phyloP scores from a whole-genome alignment of 139 green algal genomes.

The Chara braunii region DNA sequence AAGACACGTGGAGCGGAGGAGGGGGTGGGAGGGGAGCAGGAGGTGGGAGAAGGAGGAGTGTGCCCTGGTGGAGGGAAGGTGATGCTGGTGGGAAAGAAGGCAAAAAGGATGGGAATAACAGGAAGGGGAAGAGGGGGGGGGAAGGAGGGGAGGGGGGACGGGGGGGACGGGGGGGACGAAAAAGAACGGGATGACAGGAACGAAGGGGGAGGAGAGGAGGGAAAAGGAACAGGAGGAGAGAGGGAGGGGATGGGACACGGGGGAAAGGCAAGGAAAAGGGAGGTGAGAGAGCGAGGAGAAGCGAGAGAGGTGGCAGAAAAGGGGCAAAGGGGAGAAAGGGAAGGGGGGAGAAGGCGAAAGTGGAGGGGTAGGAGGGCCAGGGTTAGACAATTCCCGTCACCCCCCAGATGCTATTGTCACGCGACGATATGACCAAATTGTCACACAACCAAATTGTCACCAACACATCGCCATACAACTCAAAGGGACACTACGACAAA shows the following conservation, averaged over 20 bases:
- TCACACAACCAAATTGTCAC: no score
- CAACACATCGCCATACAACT: no score
- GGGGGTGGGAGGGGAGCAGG: not conserved
- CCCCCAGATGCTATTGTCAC: no score
- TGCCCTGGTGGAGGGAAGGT: not conserved
- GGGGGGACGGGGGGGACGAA: not conserved
- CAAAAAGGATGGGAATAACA: no score
- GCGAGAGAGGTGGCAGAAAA: not conserved
- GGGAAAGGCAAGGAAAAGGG: not conserved
- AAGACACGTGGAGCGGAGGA: not conserved
- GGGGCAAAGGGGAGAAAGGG: not conserved
- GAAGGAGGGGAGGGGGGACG: not conserved
- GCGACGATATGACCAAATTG: no score
- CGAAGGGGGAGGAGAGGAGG: no score
- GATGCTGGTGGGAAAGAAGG: not conserved
- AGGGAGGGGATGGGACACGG: not conserved
- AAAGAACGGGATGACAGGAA: not conserved
- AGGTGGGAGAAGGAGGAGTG: not conserved
- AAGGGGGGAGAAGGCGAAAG: constrained; percentile 1
- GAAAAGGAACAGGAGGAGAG: no score
- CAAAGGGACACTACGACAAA: no score
- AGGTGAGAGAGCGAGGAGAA: not conserved
- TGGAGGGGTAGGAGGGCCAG: constrained; percentile 1
- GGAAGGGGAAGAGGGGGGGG: no score
- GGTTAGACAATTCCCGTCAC: not conserved